A percentile compares a stretch with the other conserved stretches of the same genome.
phyloP scores from a whole-genome alignment of 768 basidiomycete genomes.

The Tremella mesenterica region DNA sequence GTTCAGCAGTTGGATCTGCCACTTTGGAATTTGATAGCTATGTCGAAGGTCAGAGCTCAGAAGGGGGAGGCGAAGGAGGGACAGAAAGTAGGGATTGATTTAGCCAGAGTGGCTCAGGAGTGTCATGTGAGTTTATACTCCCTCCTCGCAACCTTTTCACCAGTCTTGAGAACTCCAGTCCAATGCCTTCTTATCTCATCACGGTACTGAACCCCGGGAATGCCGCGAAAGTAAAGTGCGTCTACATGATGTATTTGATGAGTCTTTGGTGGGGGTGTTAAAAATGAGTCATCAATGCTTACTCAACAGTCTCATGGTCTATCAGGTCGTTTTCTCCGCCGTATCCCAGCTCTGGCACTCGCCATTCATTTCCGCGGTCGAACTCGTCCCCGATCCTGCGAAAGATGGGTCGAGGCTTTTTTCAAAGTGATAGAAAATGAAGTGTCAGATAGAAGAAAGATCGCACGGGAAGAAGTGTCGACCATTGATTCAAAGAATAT shows the following conservation, averaged over 20 bases:
- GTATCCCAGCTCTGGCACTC: constrained; percentile 88
- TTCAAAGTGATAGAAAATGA: constrained; percentile 57
- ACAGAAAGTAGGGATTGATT: constrained; percentile 33
- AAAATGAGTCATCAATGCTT: not conserved
- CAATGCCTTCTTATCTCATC: no score
- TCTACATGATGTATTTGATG: no score
- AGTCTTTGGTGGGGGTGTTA: not conserved
- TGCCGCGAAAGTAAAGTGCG: no score
- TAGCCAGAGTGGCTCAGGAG: constrained; percentile 61
- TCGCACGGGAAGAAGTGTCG: constrained; percentile 2
- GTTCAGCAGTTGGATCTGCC: constrained; percentile 55
- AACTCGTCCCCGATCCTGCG: constrained; percentile 49
- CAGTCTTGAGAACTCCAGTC: no score
- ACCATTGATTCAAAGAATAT: no score
- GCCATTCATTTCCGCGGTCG: constrained; percentile 58
- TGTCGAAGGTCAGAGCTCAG: not conserved
- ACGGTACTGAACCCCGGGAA: no score
- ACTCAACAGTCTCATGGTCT: constrained; percentile 52
- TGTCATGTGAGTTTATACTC: constrained; percentile 62
- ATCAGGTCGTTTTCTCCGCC: constrained; percentile 83
- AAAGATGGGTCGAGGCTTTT: constrained; percentile 78
- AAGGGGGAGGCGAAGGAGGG: not conserved
- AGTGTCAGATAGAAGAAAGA: constrained; percentile 30
- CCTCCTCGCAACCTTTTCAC: not conserved
- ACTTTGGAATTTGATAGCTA: no score